Evolutionary conservation across 306 rosid genomes (phyloP).

Genomic region (Bauhinia variegata): DNA sequence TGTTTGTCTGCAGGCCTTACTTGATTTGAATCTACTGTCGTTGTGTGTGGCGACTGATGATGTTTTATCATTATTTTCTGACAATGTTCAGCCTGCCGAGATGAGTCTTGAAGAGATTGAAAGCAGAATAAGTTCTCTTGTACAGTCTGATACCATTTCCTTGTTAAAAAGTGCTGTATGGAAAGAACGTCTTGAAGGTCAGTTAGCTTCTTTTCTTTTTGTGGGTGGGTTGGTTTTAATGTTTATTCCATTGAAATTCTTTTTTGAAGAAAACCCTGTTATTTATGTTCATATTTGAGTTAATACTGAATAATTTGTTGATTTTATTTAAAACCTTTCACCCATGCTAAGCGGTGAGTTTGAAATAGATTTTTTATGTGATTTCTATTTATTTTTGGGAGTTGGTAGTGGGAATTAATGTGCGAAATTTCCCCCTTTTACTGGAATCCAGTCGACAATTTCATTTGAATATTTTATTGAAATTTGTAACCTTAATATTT

Average conservation of each 20-base stretch:
- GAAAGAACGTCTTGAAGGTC: conserved; percentile 99
- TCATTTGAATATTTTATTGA: background rate
- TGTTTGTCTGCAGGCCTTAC: conserved; percentile 8
- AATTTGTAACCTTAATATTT: background rate
- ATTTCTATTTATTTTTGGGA: background rate
- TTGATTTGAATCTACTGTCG: conserved; percentile 16
- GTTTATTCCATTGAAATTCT: background rate
- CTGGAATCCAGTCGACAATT: background rate
- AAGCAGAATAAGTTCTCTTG: conserved; percentile 79
- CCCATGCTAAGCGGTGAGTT: background rate
- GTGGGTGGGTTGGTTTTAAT: background rate
- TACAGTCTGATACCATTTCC: conserved; percentile 76
- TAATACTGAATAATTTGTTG: background rate
- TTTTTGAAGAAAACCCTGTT: background rate
- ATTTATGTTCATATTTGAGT: background rate
- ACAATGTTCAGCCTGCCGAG: conserved; percentile 74
- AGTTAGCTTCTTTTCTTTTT: conserved; percentile 13
- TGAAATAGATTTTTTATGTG: background rate
- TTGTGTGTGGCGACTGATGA: conserved; percentile 9
- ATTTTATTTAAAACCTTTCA: too few relatives aligned
- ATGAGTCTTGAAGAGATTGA: conserved; percentile 98
- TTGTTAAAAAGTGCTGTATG: conserved; percentile 83
- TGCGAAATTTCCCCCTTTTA: background rate
- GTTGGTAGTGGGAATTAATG: background rate
- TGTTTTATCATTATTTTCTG: conserved; percentile 3